Evolutionary conservation across 1,139 yeast genomes (phyloP), one percentile per base, ranked within the genome.

Genomic region (Pichia sp.): DNA sequence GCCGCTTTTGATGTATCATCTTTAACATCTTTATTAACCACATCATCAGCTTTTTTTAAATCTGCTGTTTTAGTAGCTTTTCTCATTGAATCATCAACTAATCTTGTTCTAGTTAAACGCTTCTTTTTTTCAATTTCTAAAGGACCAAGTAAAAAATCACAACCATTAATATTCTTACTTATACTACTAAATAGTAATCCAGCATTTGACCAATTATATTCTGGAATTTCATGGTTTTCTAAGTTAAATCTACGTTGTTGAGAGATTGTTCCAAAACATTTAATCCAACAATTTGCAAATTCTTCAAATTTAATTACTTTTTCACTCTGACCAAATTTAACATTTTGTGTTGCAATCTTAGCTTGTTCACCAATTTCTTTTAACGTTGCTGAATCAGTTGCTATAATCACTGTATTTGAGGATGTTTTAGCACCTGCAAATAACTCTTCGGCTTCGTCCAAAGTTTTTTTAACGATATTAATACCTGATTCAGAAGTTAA

Each of bases 141-240:
- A 0, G 94, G 89, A 0, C 94, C 95, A 42, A 79, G 65, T 48
- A 86, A 61, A 51, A 82, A 85, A 49, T 79, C 84, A 15, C 70
- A 63, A 1, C 76, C 68, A 0, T 72, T 62, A 0, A 84, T 72
- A 35, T 70, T 68, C 11, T 59, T 58, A 47, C 83, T 72, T 16
- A 70, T 57, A 40, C 66, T 61, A 49, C 70, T 66, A 49, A 70
- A 75, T 31, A 79, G 57, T 1, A 73, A 61, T 0, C 93, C 94
- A 30, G 83, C 57, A 42, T 68, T 66, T 34, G 74, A 58, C 86
- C 89, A 80, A 54, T 80, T 72, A 50, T 68, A 70, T 25, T 39
- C 38, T 2, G 51, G 40, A 28, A 52, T 38, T 20, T 53, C 46
- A 16, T 41, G 47, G 14, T 40, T 39, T 13, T 34, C 50, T 23